These are phyloP conservation scores for Podaxis sp. DNA, from an alignment of 768 basidiomycete genomes.

Conservation along the genomic window DNA sequence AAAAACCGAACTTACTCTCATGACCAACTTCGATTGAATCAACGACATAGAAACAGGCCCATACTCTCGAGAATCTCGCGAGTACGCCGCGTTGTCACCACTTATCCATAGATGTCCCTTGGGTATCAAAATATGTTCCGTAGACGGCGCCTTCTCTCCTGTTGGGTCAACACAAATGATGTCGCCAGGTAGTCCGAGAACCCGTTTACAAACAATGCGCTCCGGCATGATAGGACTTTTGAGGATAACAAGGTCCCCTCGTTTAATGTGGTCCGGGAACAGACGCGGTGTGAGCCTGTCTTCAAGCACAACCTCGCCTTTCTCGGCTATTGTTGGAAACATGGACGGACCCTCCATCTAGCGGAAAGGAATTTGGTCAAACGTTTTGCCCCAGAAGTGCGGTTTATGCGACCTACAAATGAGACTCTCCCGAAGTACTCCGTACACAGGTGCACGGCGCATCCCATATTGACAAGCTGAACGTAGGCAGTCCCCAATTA, in stretches of 20 bases:
- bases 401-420: conserved; percentile 7
- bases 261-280: conserved; percentile 47
- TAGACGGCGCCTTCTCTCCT: conserved; percentile 57
- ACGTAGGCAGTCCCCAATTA: background rate
- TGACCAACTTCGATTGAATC: conserved; percentile 65
- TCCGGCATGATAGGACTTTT: conserved; percentile 69
- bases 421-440: conserved; percentile 48
- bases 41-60: conserved; percentile 87
- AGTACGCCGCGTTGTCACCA: conserved; percentile 84
- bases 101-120: conserved; percentile 87
- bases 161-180: conserved; percentile 87
- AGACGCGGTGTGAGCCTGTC: conserved; percentile 55
- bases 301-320: conserved; percentile 66
- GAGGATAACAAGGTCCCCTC: conserved; percentile 79
- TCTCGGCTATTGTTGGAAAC: conserved; percentile 68
- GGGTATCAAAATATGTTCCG: conserved; percentile 77
- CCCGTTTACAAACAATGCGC: conserved; percentile 80
- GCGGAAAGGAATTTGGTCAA: background rate
- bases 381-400: background rate
- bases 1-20: conserved; percentile 48
- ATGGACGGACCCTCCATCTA: conserved; percentile 79
- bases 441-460: conserved; percentile 60
- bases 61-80: conserved; percentile 89
- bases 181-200: conserved; percentile 90
- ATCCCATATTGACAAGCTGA: conserved; percentile 55